phyloP scores from a whole-genome alignment of 257 asterid genomes.

The Lycium barbarum region DNA sequence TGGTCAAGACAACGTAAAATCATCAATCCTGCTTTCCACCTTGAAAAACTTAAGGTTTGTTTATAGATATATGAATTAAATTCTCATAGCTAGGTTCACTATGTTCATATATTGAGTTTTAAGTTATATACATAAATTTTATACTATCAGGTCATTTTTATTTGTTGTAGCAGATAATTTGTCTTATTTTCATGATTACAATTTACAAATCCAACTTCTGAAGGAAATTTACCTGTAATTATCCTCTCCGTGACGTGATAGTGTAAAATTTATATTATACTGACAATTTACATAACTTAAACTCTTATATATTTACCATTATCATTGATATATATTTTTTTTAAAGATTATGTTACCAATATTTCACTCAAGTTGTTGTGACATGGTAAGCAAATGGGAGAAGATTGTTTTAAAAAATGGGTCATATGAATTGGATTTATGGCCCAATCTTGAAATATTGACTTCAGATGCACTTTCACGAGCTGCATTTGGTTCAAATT shows the following conservation, averaged over 20 bases:
- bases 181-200: too few relatives aligned
- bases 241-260: too few relatives aligned
- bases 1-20: slow-evolving; percentile 62
- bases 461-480: slow-evolving; percentile 68
- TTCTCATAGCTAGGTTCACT: too few relatives aligned
- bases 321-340: background rate
- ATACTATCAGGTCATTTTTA: too few relatives aligned
- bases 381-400: slow-evolving; percentile 70
- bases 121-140: too few relatives aligned
- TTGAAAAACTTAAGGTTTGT: slow-evolving; percentile 52
- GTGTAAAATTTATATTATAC: too few relatives aligned
- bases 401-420: slow-evolving; percentile 37
- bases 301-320: background rate
- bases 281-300: too few relatives aligned
- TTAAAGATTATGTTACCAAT: slow-evolving; percentile 57
- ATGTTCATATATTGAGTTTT: too few relatives aligned
- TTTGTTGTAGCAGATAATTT: too few relatives aligned
- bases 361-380: slow-evolving; percentile 55
- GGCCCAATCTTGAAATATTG: slow-evolving; percentile 58
- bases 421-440: slow-evolving; percentile 59
- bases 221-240: too few relatives aligned
- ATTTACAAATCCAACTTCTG: too few relatives aligned
- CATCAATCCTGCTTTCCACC: slow-evolving; percentile 64
- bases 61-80: too few relatives aligned
- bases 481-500: slow-evolving; percentile 70